Conservation (phyloP, 257 asterid genomes). For the Nicotiana knightiana region DNA sequence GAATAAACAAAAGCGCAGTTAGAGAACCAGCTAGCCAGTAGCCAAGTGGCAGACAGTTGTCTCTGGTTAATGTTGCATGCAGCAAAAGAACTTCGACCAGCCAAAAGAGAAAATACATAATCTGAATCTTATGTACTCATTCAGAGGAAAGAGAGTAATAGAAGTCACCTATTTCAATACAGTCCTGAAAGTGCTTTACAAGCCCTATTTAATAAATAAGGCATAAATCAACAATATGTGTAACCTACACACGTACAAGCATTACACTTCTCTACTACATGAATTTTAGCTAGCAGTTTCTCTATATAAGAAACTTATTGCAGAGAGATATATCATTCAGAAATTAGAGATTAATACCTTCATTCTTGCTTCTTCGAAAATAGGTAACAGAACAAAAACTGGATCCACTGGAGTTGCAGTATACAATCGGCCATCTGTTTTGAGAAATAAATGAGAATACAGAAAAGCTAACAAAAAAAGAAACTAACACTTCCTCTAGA, state of each 20-base stretch:
- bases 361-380: conserved; percentile 93
- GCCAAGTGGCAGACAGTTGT: neutral
- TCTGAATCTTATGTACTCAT: neutral
- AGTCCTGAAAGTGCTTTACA: neutral
- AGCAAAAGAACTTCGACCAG: neutral
- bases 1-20: neutral
- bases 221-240: neutral
- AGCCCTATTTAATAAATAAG: neutral
- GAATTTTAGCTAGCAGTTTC: neutral
- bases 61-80: neutral
- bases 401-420: conserved; percentile 91
- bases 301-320: neutral
- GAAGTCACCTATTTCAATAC: neutral
- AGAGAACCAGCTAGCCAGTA: neutral
- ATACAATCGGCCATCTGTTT: conserved; percentile 76
- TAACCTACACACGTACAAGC: neutral
- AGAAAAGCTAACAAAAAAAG: conserved; percentile 7
- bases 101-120: neutral
- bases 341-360: conserved; percentile 37
- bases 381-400: conserved; percentile 78
- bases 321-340: neutral
- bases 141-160: neutral
- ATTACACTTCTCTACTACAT: neutral
- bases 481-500: neutral
- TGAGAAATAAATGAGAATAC: neutral